These are phyloP conservation scores for Brassica carinata DNA, from an alignment of 345 rosid species.

Conservation along the genomic window DNA sequence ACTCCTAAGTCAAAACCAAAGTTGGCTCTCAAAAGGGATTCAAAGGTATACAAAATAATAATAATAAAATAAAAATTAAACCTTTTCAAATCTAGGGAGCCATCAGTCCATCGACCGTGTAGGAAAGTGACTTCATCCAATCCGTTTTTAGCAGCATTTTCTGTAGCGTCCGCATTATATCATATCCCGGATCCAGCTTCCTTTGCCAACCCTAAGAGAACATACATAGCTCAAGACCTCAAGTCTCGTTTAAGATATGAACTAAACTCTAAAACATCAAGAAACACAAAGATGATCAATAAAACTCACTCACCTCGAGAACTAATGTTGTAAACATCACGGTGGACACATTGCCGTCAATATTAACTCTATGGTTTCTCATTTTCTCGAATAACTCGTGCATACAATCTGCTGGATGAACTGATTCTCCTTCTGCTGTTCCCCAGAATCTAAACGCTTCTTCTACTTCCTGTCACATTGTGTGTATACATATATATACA, in stretches of 20 bases:
- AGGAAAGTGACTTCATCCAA: slow-evolving; percentile 91
- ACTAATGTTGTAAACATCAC: slow-evolving; percentile 96
- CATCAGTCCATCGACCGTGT: slow-evolving; percentile 97
- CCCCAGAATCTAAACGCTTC: slow-evolving; percentile 94
- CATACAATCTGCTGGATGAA: slow-evolving; percentile 99
- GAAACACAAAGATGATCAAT: not conserved
- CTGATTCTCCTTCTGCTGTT: slow-evolving; percentile 73
- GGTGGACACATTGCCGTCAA: slow-evolving; percentile 93
- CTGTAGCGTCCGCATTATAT: slow-evolving; percentile 85
- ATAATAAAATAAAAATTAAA: slow-evolving; percentile 24
- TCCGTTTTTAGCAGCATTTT: slow-evolving; percentile 76
- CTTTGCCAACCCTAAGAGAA: slow-evolving; percentile 91
- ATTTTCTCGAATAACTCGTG: slow-evolving; percentile 92
- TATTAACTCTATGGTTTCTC: slow-evolving; percentile 76
- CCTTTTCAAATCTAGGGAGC: slow-evolving; percentile 59
- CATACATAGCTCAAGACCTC: not conserved
- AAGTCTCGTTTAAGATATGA: slow-evolving; percentile 9
- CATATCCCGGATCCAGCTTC: slow-evolving; percentile 88
- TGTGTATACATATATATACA: not conserved
- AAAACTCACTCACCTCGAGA: slow-evolving; percentile 70
- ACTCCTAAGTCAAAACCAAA: slow-evolving; percentile 23
- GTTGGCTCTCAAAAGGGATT: slow-evolving; percentile 35
- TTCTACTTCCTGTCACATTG: slow-evolving; percentile 72
- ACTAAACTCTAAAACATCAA: slow-evolving; percentile 3
- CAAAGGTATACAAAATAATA: slow-evolving; percentile 37